Evolutionary conservation across 2,329 filamentous ascomycete genomes (phyloP).

Genomic region (Claviceps arundinis): DNA sequence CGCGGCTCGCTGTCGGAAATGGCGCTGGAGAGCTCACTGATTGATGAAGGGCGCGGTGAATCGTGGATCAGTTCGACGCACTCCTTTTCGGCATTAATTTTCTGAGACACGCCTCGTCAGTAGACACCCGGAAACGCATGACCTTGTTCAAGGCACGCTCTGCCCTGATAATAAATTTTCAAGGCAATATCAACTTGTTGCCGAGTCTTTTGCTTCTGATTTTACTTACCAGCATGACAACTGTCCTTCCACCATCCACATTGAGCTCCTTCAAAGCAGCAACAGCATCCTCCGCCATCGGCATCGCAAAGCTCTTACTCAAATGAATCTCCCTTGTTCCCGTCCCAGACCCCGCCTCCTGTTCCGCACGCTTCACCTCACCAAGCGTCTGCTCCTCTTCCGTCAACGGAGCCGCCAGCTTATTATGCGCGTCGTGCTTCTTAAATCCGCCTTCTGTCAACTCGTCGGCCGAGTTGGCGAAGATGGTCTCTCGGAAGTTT

Average conservation of each 20-base stretch:
- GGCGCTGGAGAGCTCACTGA: constrained; percentile 40
- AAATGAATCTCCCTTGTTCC: constrained; percentile 44
- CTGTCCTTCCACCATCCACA: constrained; percentile 31
- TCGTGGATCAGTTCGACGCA: constrained; percentile 50
- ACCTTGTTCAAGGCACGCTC: too few species aligned
- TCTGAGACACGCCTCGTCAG: constrained; percentile 27
- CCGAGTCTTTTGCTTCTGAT: neutral
- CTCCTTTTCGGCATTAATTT: constrained; percentile 60
- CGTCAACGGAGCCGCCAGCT: constrained; percentile 56
- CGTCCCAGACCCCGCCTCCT: constrained; percentile 59
- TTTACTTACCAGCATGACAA: constrained; percentile 52
- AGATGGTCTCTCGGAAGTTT: constrained; percentile 64
- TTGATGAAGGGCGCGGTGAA: constrained; percentile 37
- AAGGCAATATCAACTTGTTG: too few species aligned
- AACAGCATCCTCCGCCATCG: constrained; percentile 48
- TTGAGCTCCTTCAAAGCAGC: constrained; percentile 48
- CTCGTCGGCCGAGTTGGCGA: constrained; percentile 57
- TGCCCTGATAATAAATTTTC: too few species aligned
- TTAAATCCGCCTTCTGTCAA: constrained; percentile 56
- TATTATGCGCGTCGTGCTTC: constrained; percentile 56
- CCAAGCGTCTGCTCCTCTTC: constrained; percentile 62
- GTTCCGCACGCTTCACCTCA: constrained; percentile 63
- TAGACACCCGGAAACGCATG: neutral
- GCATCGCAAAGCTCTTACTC: constrained; percentile 43
- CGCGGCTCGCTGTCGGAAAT: constrained; percentile 60